Evolutionary conservation across 1,284 basidiomycete genomes (phyloP), one percentile per base, ranked within the genome.

Genomic region (Vanrija pseudolonga): DNA sequence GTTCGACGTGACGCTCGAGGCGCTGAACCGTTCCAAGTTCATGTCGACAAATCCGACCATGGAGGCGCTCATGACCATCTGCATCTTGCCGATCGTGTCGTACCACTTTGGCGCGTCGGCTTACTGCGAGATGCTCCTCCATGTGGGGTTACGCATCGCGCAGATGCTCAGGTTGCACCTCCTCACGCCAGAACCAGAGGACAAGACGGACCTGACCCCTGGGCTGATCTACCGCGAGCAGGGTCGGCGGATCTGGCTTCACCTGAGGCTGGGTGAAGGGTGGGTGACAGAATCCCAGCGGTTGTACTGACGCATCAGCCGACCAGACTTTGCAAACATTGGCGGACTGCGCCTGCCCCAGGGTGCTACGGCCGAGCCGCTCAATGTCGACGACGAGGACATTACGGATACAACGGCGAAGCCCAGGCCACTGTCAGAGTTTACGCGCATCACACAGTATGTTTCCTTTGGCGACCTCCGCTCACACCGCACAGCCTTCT

Each of bases 51-150:
- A 61, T 51, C 60, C 60, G 3, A 58, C 60, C 6, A 55, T 61
- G 40, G 60, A 61, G 51, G 60, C 60, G 4, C 50, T 61, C 19
- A 56, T 58, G 49, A 58, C 60, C 15, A 61, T 61, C 17, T 56
- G 58, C n/a, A 44, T 61, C 12, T 45, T 61, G 23, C 60, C 60
- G 19, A 56, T 57, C 50, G 53, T 61, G 19, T 53, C 60, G 9
- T 61, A 61, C 56, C 58, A 58, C 53, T 61, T 61, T 56, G 60
- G 60, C 32, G 60, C 60, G 12, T 53, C 56, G n/a, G 60, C 60
- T 7, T 58, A 61, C 46, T 58, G 56, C 48, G 60, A 61, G 51
- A 56, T 53, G 23, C 56, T 61, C 1, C 51, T 61, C 17, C 60
- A 61, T n/a, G 44, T 61, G 17, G 60, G 60, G 9, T 47, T 61